A percentile compares a stretch with the other conserved stretches of the same genome.
These are phyloP conservation scores for Brassica incana DNA, from an alignment of 345 rosid species.

Conservation along the genomic window DNA sequence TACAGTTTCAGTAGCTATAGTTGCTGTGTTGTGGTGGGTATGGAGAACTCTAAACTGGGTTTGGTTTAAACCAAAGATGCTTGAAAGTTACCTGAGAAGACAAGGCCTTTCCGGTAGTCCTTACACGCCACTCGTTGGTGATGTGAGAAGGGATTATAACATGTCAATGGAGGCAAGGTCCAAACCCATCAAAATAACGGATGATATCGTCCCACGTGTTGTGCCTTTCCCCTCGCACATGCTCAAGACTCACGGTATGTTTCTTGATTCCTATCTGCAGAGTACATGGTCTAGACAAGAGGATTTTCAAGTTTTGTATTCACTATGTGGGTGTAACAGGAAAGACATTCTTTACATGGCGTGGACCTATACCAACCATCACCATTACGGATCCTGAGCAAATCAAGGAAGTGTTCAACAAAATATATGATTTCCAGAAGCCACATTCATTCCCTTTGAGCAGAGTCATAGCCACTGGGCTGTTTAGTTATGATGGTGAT, in stretches of 20 bases:
- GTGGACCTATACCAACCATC: slow-evolving; percentile 49
- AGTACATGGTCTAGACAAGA: neutral
- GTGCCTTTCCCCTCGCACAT: slow-evolving; percentile 23
- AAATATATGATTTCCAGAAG: slow-evolving; percentile 42
- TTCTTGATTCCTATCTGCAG: slow-evolving; percentile 1
- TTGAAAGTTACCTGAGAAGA: slow-evolving; percentile 35
- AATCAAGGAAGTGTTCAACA: slow-evolving; percentile 43
- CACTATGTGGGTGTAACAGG: slow-evolving; percentile 37
- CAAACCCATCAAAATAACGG: slow-evolving; percentile 27
- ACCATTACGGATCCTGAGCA: slow-evolving; percentile 43
- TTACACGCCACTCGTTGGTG: slow-evolving; percentile 39
- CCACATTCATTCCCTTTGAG: slow-evolving; percentile 6
- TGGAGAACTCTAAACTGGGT: slow-evolving; percentile 43
- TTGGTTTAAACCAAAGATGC: slow-evolving; percentile 44
- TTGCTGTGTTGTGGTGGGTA: slow-evolving; percentile 18
- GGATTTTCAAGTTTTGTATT: neutral
- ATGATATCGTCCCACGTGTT: slow-evolving; percentile 35
- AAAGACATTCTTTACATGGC: slow-evolving; percentile 43
- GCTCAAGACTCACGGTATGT: slow-evolving; percentile 34
- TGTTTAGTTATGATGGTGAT: slow-evolving; percentile 37
- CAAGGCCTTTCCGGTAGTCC: slow-evolving; percentile 41
- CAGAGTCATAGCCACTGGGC: slow-evolving; percentile 34
- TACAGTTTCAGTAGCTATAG: slow-evolving; percentile 22
- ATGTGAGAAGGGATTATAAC: slow-evolving; percentile 7
- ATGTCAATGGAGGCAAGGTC: slow-evolving; percentile 35